phyloP scores from a whole-genome alignment of 139 green algal species.

The Chlamydomonas sp. region DNA sequence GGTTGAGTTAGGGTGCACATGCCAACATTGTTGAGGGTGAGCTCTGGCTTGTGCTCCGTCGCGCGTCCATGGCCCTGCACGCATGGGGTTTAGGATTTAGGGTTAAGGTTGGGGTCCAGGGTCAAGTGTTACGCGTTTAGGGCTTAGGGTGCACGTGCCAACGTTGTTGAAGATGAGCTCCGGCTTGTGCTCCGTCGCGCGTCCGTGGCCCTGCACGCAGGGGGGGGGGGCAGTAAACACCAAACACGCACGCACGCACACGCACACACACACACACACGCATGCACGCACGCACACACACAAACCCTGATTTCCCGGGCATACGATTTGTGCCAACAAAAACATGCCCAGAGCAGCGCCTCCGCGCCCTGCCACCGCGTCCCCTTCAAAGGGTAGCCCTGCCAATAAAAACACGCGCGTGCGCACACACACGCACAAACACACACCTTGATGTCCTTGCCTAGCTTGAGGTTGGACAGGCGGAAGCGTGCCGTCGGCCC shows the following conservation, averaged over 20 bases:
- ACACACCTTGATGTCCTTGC: conserved; percentile 74
- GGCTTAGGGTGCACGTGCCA: conserved; percentile 79
- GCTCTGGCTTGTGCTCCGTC: conserved; percentile 75
- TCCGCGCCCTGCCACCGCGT: too few relatives aligned
- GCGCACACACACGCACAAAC: background rate
- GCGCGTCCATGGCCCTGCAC: conserved; percentile 64
- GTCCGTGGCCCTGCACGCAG: conserved; percentile 36
- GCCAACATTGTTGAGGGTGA: conserved; percentile 92
- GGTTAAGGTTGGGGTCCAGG: conserved; percentile 10
- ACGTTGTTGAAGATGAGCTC: conserved; percentile 96
- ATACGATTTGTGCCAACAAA: too few relatives aligned
- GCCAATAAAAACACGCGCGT: too few relatives aligned
- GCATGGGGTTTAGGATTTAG: background rate
- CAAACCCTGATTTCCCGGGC: too few relatives aligned
- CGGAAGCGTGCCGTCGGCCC: conserved; percentile 82
- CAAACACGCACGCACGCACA: too few relatives aligned
- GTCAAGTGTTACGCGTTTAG: background rate
- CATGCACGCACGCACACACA: too few relatives aligned
- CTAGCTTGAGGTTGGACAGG: conserved; percentile 71
- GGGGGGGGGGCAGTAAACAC: conserved; percentile 26
- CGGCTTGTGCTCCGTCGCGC: conserved; percentile 65
- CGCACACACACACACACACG: background rate
- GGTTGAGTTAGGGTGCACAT: conserved; percentile 35
- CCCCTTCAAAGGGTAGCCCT: too few relatives aligned
- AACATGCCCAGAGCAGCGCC: too few relatives aligned